These are phyloP conservation scores for Castanea crenata DNA, from an alignment of 306 rosid genomes.

Conservation along the genomic window DNA sequence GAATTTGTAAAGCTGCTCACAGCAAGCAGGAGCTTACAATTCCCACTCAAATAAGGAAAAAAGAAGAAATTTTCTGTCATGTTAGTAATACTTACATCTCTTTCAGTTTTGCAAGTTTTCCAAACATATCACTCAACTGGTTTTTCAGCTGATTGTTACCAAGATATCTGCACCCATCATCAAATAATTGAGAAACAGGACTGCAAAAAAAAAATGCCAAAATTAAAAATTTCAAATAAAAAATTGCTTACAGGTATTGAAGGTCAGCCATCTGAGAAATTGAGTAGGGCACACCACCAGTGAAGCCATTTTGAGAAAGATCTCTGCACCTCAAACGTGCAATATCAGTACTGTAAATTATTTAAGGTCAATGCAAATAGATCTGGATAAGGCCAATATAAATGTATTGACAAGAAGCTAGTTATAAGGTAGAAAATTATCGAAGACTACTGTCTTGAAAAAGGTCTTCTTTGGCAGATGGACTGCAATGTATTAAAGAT, in stretches of 20 bases:
- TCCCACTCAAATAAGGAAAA: background rate
- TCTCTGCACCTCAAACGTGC: conserved; percentile 50
- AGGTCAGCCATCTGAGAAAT: conserved; percentile 70
- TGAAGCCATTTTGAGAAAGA: conserved; percentile 69
- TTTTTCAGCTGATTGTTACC: conserved; percentile 68
- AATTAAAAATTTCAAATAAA: background rate
- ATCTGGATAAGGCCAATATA: background rate
- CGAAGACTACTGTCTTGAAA: background rate
- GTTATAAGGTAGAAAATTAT: background rate
- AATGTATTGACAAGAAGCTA: background rate
- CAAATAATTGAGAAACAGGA: conserved; percentile 23
- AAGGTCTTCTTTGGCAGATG: conserved; percentile 1
- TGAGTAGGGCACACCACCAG: conserved; percentile 70
- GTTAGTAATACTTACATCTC: conserved; percentile 51
- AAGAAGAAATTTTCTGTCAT: background rate
- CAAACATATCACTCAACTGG: conserved; percentile 72
- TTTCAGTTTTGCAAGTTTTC: conserved; percentile 63
- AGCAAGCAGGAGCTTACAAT: background rate
- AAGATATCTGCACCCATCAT: conserved; percentile 60
- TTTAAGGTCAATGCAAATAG: conserved; percentile 1
- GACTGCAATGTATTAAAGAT: conserved; percentile 6
- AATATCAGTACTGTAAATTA: conserved; percentile 17
- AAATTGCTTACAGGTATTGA: conserved; percentile 51
- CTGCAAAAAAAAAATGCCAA: background rate
- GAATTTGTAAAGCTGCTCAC: background rate